Evolutionary conservation across 2,329 filamentous ascomycete species (phyloP), one percentile per base, ranked within the genome.

Genomic region (Alternaria triticina): DNA sequence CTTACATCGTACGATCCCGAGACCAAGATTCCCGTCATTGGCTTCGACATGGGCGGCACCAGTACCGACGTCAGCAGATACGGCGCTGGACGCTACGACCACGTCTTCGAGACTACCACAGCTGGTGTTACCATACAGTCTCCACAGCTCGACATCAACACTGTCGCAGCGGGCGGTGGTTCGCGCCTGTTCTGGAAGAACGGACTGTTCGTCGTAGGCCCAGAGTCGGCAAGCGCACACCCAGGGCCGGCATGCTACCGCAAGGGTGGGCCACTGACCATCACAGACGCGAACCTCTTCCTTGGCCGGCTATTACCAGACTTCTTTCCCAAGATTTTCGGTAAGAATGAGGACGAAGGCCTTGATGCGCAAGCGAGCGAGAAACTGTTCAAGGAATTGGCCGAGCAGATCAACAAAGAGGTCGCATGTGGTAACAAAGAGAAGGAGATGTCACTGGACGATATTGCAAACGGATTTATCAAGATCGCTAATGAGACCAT

Each of bases 321-420:
- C 65, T 97, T 96, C 83, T 97, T 97, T 74, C 94, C 94, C 0
- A 95, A 94, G 77, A 97, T 98, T 62, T 97, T 98, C 72, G 95
- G 95, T 49, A 91, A 93, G 77, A 91, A 94, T 47, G 94, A 97
- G 76, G 86, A 97, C 61, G 88, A 96, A 77, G 90, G 90, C 0
- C 81, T 97, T 1, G 94, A 97, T 75, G 83, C 87, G 1, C 86
- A 91, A 60, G 91, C 92, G 1, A 97, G 92, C 71, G 87, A 89
- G 76, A 89, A 87, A 71, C 86, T 92, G 1, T 91, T 97, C 64
- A 86, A 91, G 66, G 89, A 94, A 70, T 83, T 97, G 10, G 88
- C 93, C 0, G 86, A 91, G 43, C 86, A 93, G 72, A 91, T 97
- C 74, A 96, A 96, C 71, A 83, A 84, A 33, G 93, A 97, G 75